Evolutionary conservation across 257 asterid genomes (phyloP), one percentile per base, ranked within the genome.

Genomic region (Solanum etuberosum): DNA sequence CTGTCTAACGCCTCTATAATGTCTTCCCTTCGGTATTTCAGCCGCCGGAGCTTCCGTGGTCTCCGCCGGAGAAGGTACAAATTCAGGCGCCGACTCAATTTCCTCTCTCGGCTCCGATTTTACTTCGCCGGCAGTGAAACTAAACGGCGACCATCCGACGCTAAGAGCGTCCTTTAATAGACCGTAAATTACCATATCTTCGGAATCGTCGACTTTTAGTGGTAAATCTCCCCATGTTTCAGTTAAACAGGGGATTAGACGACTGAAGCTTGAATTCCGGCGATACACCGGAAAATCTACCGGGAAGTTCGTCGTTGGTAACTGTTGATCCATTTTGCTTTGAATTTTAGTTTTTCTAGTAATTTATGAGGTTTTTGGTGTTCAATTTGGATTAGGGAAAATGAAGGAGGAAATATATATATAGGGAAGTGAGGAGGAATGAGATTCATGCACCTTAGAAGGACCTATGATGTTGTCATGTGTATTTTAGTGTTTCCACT

Each of bases 171-270:
- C 88, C 4, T 74, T 74, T 65, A 86, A 51, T 4, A 86, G 18
- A 9, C 73, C 48, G 46, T 70, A 86, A 72, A 86, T 86, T 27
- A 85, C 87, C 87, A 85, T 85, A 42, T 85, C 87, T 68, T 85
- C 87, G 7, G 87, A 85, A 18, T 85, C 87, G 9, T 85, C 87
- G 7, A 85, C 87, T 73, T 68, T 85, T 29, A 85, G 9, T 7
- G 87, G 87, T 51, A 85, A 85, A 5, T 18, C 87, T 7, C 87
- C 87, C 87, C 87, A 85, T 42, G 68, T 85, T 67, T 86, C 88
- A 15, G 88, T 86, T 13, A 86, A 86, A 34, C 88, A 86, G 37
- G 88, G 72, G 9, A 86, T 57, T 5, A 86, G 29, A 74, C 84
- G 63, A 54, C 84, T 86, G 43, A 86, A 86, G 29, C 88, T 86